phyloP scores from a whole-genome alignment of 495 filamentous ascomycete species.

The Penicillium subrubescens region DNA sequence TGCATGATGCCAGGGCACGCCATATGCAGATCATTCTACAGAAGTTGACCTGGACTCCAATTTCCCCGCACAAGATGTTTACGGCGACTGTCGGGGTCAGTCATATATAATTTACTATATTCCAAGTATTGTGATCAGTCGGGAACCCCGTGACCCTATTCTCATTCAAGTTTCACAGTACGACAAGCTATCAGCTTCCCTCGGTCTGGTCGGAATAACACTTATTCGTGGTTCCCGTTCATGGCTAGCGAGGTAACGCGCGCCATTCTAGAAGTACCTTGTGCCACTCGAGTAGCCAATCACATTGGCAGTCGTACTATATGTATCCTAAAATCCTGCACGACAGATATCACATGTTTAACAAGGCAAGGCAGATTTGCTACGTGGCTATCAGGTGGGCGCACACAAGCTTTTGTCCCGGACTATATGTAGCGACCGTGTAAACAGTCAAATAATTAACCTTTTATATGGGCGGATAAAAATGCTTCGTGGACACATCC shows the following conservation, averaged over 20 bases:
- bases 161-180: neutral
- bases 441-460: too few species aligned
- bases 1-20: too few species aligned
- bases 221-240: too few species aligned
- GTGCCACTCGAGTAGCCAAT: neutral
- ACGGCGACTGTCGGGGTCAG: neutral
- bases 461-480: too few species aligned
- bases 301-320: too few species aligned
- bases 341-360: too few species aligned
- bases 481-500: too few species aligned
- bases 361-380: neutral
- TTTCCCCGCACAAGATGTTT: neutral
- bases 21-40: neutral
- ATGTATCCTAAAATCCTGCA: too few species aligned
- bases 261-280: neutral
- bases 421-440: neutral
- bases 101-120: neutral
- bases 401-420: neutral
- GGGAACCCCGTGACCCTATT: too few species aligned
- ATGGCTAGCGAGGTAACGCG: neutral
- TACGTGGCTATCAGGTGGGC: neutral
- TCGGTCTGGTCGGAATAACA: neutral
- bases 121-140: too few species aligned
- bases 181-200: neutral
- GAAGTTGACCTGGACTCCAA: neutral